Conservation (phyloP, 495 filamentous ascomycete genomes). For the Bacidia rubella region DNA sequence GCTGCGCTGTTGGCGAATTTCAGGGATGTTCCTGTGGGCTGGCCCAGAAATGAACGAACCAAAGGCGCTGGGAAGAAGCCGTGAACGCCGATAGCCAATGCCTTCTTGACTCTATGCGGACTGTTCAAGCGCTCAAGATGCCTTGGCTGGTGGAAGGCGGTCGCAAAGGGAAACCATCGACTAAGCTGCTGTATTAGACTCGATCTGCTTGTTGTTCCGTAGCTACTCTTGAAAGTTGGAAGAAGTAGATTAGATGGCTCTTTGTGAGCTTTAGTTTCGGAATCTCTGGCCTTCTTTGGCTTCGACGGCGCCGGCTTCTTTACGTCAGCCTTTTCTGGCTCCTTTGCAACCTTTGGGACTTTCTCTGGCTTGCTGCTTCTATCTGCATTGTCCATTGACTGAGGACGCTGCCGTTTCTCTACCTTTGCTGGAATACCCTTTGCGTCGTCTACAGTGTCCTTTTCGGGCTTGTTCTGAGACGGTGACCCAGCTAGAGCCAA, state of each 20-base stretch:
- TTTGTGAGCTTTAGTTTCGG: slow-evolving; percentile 2
- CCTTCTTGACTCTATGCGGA: slow-evolving; percentile 59
- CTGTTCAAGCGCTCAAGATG: slow-evolving; percentile 63
- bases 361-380: neutral
- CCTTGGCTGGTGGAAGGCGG: slow-evolving; percentile 40
- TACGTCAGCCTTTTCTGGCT: slow-evolving; percentile 4
- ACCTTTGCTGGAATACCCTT: slow-evolving; percentile 25
- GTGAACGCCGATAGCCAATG: slow-evolving; percentile 86
- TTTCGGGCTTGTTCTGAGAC: slow-evolving; percentile 48
- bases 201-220: slow-evolving; percentile 49
- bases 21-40: slow-evolving; percentile 89
- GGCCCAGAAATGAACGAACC: slow-evolving; percentile 75
- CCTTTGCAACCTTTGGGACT: neutral
- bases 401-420: slow-evolving; percentile 16
- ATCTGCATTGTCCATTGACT: slow-evolving; percentile 1
- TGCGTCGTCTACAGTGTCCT: slow-evolving; percentile 40
- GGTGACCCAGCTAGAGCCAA: slow-evolving; percentile 54
- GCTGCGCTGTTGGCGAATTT: slow-evolving; percentile 84
- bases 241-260: slow-evolving; percentile 46
- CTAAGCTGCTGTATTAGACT: slow-evolving; percentile 61
- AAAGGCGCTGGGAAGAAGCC: slow-evolving; percentile 82
- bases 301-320: neutral
- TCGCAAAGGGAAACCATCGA: slow-evolving; percentile 47
- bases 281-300: neutral
- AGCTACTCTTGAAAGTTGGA: slow-evolving; percentile 55